phyloP scores from a whole-genome alignment of 805 yeast species.

The Candida parachauliodes region DNA sequence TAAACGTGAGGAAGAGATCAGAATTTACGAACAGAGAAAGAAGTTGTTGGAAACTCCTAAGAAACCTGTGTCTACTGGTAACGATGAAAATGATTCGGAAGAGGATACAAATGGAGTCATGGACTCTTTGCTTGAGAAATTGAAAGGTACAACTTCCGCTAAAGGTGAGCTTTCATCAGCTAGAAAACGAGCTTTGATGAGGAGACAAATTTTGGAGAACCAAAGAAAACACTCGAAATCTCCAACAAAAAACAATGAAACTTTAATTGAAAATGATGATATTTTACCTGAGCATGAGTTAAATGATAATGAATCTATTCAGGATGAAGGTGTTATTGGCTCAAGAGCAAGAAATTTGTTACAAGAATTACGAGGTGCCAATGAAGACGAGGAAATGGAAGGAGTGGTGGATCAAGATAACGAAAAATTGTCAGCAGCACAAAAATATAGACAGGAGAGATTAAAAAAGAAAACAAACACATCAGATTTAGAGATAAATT shows the following conservation, averaged over 20 bases:
- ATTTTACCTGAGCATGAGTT: slow-evolving; percentile 2
- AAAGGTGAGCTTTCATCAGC: slow-evolving; percentile 78
- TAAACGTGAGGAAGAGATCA: slow-evolving; percentile 63
- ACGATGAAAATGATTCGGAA: slow-evolving; percentile 24
- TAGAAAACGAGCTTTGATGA: slow-evolving; percentile 72
- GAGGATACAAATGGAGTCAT: slow-evolving; percentile 56
- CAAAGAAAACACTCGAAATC: slow-evolving; percentile 10
- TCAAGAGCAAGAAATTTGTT: slow-evolving; percentile 61
- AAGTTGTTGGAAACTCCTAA: slow-evolving; percentile 50
- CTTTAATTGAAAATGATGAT: neutral
- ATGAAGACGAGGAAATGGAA: slow-evolving; percentile 13
- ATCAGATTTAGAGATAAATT: too few species aligned
- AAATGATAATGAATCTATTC: slow-evolving; percentile 6
- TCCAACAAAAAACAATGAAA: neutral
- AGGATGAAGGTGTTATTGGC: slow-evolving; percentile 35
- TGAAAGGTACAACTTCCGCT: slow-evolving; percentile 80
- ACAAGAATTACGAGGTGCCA: slow-evolving; percentile 50
- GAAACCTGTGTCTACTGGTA: slow-evolving; percentile 5
- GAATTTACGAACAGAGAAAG: slow-evolving; percentile 73
- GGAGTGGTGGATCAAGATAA: slow-evolving; percentile 13
- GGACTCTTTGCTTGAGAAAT: slow-evolving; percentile 82
- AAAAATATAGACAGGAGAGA: slow-evolving; percentile 40
- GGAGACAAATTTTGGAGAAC: slow-evolving; percentile 52
- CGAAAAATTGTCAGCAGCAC: slow-evolving; percentile 35
- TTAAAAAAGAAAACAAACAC: slow-evolving; percentile 18